Conservation (phyloP, 306 rosid species). For the Astragalus membranaceus region DNA sequence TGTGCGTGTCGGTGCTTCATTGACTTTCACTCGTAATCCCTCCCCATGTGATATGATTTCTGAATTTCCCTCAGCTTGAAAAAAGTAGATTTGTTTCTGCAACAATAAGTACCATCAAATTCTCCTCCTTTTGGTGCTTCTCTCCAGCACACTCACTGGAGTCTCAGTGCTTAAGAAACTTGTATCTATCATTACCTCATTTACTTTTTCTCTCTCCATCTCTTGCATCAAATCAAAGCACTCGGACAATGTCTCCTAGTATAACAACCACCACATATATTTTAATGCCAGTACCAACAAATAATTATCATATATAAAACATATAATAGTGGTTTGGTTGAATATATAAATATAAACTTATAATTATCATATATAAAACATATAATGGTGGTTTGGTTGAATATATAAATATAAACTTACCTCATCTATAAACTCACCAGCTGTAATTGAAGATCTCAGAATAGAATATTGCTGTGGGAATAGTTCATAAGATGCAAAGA, state of each 20-base stretch:
- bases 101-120: slow-evolving; percentile 12
- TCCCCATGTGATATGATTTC: not conserved
- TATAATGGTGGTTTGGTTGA: too few relatives aligned
- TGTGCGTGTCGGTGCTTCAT: too few relatives aligned
- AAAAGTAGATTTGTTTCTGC: slow-evolving; percentile 19
- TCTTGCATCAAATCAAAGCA: slow-evolving; percentile 47
- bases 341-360: not conserved
- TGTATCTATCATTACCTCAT: slow-evolving; percentile 16
- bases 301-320: not conserved
- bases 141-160: slow-evolving; percentile 44
- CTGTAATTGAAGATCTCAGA: slow-evolving; percentile 34
- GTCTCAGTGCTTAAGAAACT: slow-evolving; percentile 32
- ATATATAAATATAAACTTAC: slow-evolving; percentile 26
- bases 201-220: slow-evolving; percentile 23
- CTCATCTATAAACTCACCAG: slow-evolving; percentile 39
- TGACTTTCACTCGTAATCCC: too few relatives aligned
- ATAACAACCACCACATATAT: slow-evolving; percentile 7
- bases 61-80: slow-evolving; percentile 9
- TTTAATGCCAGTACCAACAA: not conserved
- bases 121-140: slow-evolving; percentile 34
- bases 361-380: not conserved
- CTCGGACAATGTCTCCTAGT: slow-evolving; percentile 41
- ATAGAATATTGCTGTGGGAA: slow-evolving; percentile 32
- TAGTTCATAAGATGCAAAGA: slow-evolving; percentile 43
- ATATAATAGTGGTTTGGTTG: not conserved